These are phyloP conservation scores for Pterula multifida DNA, from an alignment of 1,284 basidiomycete genomes.

Conservation along the genomic window DNA sequence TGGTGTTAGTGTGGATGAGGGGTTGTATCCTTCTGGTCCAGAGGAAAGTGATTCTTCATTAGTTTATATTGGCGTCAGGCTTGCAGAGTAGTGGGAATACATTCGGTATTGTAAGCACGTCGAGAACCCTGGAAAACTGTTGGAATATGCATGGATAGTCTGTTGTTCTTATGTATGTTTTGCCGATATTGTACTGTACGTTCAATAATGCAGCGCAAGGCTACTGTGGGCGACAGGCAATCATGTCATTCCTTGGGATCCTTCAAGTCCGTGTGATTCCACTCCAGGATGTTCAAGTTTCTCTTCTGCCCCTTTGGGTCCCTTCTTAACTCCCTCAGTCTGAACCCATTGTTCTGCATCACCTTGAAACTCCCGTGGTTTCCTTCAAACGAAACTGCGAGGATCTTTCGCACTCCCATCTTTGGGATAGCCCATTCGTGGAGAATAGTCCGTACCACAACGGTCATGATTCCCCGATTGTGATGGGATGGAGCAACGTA, in stretches of 20 bases:
- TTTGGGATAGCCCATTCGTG: slow-evolving; percentile 17
- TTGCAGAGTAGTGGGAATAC: background rate
- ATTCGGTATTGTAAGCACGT: background rate
- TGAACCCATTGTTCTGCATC: slow-evolving; percentile 19
- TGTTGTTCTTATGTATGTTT: background rate
- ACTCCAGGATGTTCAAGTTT: slow-evolving; percentile 12
- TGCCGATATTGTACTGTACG: background rate
- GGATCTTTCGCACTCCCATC: slow-evolving; percentile 15
- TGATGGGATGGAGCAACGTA: slow-evolving; percentile 18
- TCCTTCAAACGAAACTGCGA: slow-evolving; percentile 11
- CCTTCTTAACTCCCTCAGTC: slow-evolving; percentile 9
- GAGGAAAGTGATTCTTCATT: background rate
- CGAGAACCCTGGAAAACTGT: background rate
- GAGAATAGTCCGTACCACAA: slow-evolving; percentile 15
- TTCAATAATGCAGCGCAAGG: too few species aligned
- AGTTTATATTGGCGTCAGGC: too few species aligned
- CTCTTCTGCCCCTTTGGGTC: slow-evolving; percentile 10
- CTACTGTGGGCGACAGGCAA: too few species aligned
- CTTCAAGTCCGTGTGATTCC: slow-evolving; percentile 3
- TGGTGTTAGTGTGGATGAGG: background rate
- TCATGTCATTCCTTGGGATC: too few species aligned
- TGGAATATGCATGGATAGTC: background rate
- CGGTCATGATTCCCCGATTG: slow-evolving; percentile 19
- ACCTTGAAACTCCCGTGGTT: slow-evolving; percentile 17
- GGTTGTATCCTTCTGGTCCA: background rate